Conservation (phyloP, 2,329 filamentous ascomycete species). For the Truncatella angustata region DNA sequence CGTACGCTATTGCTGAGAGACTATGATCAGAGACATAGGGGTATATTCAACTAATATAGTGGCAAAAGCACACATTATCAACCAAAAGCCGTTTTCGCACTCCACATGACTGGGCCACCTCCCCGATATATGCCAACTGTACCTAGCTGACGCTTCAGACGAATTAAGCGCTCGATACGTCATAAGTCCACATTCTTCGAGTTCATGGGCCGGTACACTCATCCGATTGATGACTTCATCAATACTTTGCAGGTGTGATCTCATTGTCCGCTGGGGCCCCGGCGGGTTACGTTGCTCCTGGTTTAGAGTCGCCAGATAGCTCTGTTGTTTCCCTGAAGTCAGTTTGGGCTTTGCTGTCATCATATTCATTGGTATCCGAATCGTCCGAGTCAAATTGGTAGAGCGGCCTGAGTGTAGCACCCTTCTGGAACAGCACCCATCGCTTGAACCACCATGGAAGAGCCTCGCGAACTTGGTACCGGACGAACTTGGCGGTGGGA, state of each 20-base stretch:
- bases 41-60: too few species aligned
- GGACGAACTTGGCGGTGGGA: constrained; percentile 54
- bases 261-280: neutral
- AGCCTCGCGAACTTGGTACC: constrained; percentile 54
- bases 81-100: too few species aligned
- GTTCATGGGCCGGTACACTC: too few species aligned
- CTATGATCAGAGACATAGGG: too few species aligned
- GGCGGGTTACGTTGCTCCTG: neutral
- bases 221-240: too few species aligned
- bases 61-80: too few species aligned
- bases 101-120: too few species aligned
- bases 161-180: too few species aligned
- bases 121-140: too few species aligned
- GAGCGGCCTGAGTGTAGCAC: constrained; percentile 44
- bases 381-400: constrained; percentile 35
- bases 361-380: neutral
- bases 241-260: neutral
- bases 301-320: neutral
- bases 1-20: too few species aligned
- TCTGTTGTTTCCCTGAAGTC: neutral
- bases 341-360: neutral
- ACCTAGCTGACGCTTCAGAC: too few species aligned
- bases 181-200: too few species aligned
- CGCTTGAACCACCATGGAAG: constrained; percentile 61
- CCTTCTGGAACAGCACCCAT: constrained; percentile 51